Evolutionary conservation across 805 yeast species (phyloP), one percentile per base, ranked within the genome.

Genomic region (Saturnispora serradocipensis): DNA sequence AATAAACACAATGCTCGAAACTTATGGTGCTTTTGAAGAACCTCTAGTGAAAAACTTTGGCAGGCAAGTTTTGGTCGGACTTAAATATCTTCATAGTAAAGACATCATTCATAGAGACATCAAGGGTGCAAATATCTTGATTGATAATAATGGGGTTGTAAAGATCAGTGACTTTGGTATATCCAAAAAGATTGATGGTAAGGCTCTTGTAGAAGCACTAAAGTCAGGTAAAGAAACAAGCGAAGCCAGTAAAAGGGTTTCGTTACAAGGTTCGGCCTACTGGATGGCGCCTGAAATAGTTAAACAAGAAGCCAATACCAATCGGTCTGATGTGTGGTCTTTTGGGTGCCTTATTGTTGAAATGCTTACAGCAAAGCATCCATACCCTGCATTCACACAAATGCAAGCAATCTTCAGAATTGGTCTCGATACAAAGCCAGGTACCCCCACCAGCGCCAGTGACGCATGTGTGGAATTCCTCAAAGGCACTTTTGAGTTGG

Each of bases 211-310:
- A 11, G 52, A 30, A 16, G 52, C 48, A 22, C 34, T 45, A 5
- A 57, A 75, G 67, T 28, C 34, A 8, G 46, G 44, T 18, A 50
- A 42, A 25, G 59, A 58, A 22, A 74, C 46, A 75, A 74, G 59
- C 54, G 74, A 61, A 70, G 72, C 67, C 67, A 67, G 67, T 43
- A 79, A 78, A 56, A 77, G 97, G 43, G 90, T 87, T 2, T 88
- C 96, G 0, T 69, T 88, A 49, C 97, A 91, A 67, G 99, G 99
- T 0, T 88, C 96, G 0, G 89, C 91, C 0, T 93, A 84, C 63
- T 93, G 99, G 98, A 93, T 93, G 99, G 98, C 99, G 0, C 99
- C 99, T 0, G 99, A 93, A 65, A 98, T 93, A 8, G 98, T 93
- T 16, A 88, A 89, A 61, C 97, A 90, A 62, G 83, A 87, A 2